Evolutionary conservation across 768 basidiomycete genomes (phyloP), one percentile per base, ranked within the genome.

Genomic region (Naematelia encephala): DNA sequence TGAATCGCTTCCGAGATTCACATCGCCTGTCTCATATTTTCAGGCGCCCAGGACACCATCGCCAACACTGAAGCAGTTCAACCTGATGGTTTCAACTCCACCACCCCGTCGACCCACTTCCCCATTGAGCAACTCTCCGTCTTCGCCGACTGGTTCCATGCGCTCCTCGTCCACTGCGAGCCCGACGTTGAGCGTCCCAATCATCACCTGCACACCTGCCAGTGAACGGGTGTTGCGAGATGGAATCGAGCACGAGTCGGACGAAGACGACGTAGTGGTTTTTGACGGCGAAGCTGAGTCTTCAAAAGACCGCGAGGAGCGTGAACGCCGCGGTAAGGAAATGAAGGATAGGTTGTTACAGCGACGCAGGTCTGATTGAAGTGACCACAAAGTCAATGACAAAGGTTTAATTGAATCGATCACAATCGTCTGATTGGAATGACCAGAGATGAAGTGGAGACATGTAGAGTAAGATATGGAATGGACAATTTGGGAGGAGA

Each of bases 141-240:
- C 49, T 21, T 49, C 19, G 16, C 50, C 60, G 21, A 65, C 66
- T 5, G 52, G 54, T 2, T 66, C 64, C 14, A 48, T 62, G 44
- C 44, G 63, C 43, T 69, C 70, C 5, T 42, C 28, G n/a, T 48
- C 50, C 13, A 64, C 59, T n/a, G 62, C 63, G 34, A 58, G 57
- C 25, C 71, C 71, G 2, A 59, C 66, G 13, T 62, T 67, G 12
- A 58, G 54, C 26, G 57, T 70, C 28, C 71, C 71, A 12, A 68
- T 66, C 34, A 73, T 73, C 61, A 73, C 71, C 11, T 70, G 71
- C 54, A 73, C 71, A 19, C 71, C 68, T 5, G 71, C 71, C 21
- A 59, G 63, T 14, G 21, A 48, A 4, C 60, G 42, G 2, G 39
- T 63, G 12, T 19, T 57, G n/a, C 5, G 44, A 12, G 60, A 68